Percentiles rank a stretch among this genome's conserved stretches.
Conservation (phyloP, 352 stramenopile genomes). For the Globisporangium rhizosaccharum region DNA sequence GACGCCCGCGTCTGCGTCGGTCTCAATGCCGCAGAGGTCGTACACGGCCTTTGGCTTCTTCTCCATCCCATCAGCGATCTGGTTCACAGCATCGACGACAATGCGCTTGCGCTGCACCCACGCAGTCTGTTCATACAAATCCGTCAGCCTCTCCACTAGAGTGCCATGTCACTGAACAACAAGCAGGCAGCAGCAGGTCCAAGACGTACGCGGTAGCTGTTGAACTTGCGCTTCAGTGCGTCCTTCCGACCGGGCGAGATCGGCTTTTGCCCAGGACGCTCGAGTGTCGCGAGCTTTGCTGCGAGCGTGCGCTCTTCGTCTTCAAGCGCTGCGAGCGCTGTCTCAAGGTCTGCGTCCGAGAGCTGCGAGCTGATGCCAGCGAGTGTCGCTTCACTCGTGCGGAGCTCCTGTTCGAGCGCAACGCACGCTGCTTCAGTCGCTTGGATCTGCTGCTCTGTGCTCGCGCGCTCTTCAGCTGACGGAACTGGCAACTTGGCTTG, state of each 20-base stretch:
- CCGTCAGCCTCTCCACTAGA: not conserved
- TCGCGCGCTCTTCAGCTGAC: constrained; percentile 32
- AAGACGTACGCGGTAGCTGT: constrained; percentile 43
- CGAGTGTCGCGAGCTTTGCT: constrained; percentile 43
- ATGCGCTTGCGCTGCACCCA: constrained; percentile 78
- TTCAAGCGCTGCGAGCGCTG: constrained; percentile 34
- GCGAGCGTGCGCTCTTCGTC: constrained; percentile 32
- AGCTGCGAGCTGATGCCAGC: constrained; percentile 52
- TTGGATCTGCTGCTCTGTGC: constrained; percentile 55
- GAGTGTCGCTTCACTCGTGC: constrained; percentile 38
- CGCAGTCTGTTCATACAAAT: constrained; percentile 30
- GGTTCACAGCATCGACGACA: constrained; percentile 69
- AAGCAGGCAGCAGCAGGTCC: too few species aligned
- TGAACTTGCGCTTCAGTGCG: constrained; percentile 59
- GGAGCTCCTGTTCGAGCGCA: constrained; percentile 49
- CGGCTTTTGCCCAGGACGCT: constrained; percentile 29
- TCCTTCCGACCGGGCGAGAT: constrained; percentile 63
- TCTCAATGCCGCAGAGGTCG: constrained; percentile 56
- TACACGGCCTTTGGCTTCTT: constrained; percentile 71
- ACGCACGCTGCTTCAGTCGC: constrained; percentile 36
- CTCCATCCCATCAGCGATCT: constrained; percentile 80
- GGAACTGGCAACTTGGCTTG: constrained; percentile 59
- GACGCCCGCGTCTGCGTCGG: constrained; percentile 61
- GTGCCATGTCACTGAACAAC: too few species aligned
- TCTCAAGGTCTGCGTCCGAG: constrained; percentile 58